Evolutionary conservation across 176 grass and related monocot species (phyloP), one percentile per base, ranked within the genome.

Genomic region (Hordeum marinum): DNA sequence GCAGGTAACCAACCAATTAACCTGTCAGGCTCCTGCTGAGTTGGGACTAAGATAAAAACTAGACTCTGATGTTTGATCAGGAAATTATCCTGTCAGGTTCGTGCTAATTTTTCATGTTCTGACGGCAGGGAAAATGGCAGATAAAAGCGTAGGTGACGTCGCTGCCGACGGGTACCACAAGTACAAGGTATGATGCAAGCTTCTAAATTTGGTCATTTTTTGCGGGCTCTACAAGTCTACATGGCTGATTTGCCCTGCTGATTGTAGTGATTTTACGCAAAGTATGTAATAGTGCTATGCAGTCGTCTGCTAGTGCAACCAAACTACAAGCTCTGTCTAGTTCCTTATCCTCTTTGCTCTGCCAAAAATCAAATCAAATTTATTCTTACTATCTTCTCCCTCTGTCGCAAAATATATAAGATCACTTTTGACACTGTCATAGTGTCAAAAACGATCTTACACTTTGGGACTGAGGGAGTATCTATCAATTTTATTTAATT

Each of bases 141-240:
- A 59, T 8, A 74, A 43, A 63, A 83, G 81, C 45, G 73, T 69
- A 7, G 81, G 68, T 9, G 81, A 74, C 10, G 29, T 86, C 10
- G 4, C 77, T 9, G 68, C 84, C 0, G 77, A 86, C 23, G 77
- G 78, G 9, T 86, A 86, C n/a, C 84, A 80, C 84, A 86, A 72
- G 21, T 86, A 63, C 66, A 72, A 72, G 39, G 81, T 59, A 83
- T 41, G 24, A 25, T 7, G 61, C 40, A 14, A 1, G 14, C 70
- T 18, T 48, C 3, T 29, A 5, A 73, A 5, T 46, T 4, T 27
- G 13, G 7, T 1, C 7, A 15, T 73, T 2, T 73, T 26, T 3
- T 17, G 46, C 13, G 39, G 29, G 29, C 1, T n/a, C n/a, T n/a
- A n/a, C n/a, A n/a, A n/a, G 1, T 29, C 29, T 29, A 2, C 29